phyloP scores from a whole-genome alignment of 2,329 filamentous ascomycete genomes.

The Sarocladium oryzae region DNA sequence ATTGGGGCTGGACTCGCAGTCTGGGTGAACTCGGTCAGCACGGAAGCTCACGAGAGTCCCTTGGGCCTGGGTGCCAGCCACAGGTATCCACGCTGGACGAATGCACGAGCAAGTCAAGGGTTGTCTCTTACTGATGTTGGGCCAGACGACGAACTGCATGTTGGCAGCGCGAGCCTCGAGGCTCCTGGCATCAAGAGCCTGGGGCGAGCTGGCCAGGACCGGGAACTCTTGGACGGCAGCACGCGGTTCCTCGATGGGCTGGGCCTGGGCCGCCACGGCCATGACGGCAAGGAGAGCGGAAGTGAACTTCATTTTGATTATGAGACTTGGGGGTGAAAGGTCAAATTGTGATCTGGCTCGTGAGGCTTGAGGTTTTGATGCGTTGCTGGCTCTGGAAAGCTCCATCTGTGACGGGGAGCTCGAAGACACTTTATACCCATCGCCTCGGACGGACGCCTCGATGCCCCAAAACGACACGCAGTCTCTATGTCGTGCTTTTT shows the following conservation, averaged over 20 bases:
- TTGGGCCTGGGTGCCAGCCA: neutral
- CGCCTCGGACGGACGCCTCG: too few species aligned
- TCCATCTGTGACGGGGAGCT: too few species aligned
- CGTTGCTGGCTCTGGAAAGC: too few species aligned
- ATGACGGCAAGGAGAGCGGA: neutral
- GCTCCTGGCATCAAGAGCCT: neutral
- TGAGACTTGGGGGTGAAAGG: too few species aligned
- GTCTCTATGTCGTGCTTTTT: too few species aligned
- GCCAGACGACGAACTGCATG: slow-evolving; percentile 2
- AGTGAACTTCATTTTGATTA: slow-evolving; percentile 3
- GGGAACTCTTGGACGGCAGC: neutral
- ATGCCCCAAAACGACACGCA: too few species aligned
- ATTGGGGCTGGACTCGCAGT: neutral
- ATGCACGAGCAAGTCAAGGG: neutral
- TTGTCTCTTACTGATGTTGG: neutral
- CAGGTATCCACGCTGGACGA: neutral
- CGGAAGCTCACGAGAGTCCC: neutral
- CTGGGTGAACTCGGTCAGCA: neutral
- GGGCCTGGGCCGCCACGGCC: neutral
- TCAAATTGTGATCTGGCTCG: too few species aligned
- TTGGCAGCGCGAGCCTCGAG: neutral
- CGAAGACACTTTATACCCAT: too few species aligned
- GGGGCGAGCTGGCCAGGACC: neutral
- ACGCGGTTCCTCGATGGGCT: neutral
- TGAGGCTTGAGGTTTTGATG: too few species aligned